Base-by-base conservation (phyloP, 1,284 basidiomycete genomes). In the Testicularia cyperi region DNA sequence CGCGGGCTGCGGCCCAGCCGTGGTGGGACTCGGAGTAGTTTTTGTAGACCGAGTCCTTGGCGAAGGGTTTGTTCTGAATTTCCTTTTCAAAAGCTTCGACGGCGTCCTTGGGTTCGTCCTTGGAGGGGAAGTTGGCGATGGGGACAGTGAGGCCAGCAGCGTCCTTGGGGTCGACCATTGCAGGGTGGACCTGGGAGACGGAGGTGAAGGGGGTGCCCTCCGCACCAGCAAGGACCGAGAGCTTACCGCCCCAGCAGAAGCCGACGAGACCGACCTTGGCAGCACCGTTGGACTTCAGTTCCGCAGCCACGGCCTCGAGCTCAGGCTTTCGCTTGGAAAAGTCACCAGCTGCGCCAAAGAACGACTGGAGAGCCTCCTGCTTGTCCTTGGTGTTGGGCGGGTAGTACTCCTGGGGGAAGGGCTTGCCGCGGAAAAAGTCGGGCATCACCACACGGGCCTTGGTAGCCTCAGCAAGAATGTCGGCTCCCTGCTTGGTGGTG, bases 1-100 rank as follows among this genome's bases (percentile, higher is more conserved):
- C 86, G 36, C 86, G 81, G 3, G 86, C 86, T 7, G 84, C 85
- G 5, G 85, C 86, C 81, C 84, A 87, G 28, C 85, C 86, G 70
- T 87, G 86, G 72, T 47, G 40, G 41, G 53, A 45, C 35, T 77
- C 67, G n/a, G 44, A 27, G 70, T 84, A 86, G 45, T 79, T 72
- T 68, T 84, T 83, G 77, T 80, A 80, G 41, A 82, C 82, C 70
- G 80, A 82, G 74, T 84, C 81, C 38, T 77, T 74, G 0, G 82
- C 79, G 51, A 83, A 83, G 16, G 45, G 33, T 25, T 62, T 52
- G 39, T 56, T 46, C 31, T 83, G 70, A 23, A 86, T 61, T 28
- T 51, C 70, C 22, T 58, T 63, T 57, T 79, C 44, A 44, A 84
- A 84, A 77, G 82, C 82, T 5, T 82, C 80, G 5, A 79, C 64